phyloP scores from a whole-genome alignment of 768 basidiomycete species.

The Boletellus ananas region DNA sequence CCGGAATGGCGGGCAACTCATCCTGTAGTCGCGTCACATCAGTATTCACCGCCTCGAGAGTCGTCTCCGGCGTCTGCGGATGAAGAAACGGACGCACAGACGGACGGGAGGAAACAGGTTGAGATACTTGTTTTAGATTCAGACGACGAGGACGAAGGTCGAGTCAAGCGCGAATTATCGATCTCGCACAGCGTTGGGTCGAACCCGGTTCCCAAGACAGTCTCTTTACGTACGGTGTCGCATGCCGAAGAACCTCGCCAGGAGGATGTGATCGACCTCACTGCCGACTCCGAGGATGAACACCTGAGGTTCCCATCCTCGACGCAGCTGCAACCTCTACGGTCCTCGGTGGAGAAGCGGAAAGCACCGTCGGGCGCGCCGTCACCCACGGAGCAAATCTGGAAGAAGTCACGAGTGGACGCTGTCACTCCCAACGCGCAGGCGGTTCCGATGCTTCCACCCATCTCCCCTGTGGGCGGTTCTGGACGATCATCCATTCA shows the following conservation, averaged over 20 bases:
- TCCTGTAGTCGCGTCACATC: constrained; percentile 30
- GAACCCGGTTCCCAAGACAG: constrained; percentile 28
- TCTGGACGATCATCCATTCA: constrained; percentile 11
- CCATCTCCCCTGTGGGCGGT: constrained; percentile 24
- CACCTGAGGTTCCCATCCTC: constrained; percentile 32
- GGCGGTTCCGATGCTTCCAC: constrained; percentile 15
- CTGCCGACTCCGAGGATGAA: constrained; percentile 77
- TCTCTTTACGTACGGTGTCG: constrained; percentile 14
- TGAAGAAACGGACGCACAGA: constrained; percentile 32
- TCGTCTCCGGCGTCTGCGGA: constrained; percentile 28
- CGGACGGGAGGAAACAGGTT: constrained; percentile 45
- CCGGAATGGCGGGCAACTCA: constrained; percentile 62
- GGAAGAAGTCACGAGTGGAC: constrained; percentile 62
- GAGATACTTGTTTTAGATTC: constrained; percentile 69
- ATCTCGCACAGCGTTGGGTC: constrained; percentile 54
- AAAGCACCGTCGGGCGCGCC: constrained; percentile 49
- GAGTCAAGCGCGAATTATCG: constrained; percentile 73
- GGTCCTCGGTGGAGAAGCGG: constrained; percentile 48
- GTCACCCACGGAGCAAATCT: constrained; percentile 62
- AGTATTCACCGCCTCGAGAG: constrained; percentile 28
- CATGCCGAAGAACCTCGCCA: constrained; percentile 30
- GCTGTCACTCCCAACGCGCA: constrained; percentile 10
- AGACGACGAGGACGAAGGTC: constrained; percentile 72
- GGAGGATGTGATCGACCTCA: constrained; percentile 77
- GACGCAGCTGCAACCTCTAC: constrained; percentile 19